Conservation (phyloP, 805 yeast genomes). For the Cyberlindnera maritima region DNA sequence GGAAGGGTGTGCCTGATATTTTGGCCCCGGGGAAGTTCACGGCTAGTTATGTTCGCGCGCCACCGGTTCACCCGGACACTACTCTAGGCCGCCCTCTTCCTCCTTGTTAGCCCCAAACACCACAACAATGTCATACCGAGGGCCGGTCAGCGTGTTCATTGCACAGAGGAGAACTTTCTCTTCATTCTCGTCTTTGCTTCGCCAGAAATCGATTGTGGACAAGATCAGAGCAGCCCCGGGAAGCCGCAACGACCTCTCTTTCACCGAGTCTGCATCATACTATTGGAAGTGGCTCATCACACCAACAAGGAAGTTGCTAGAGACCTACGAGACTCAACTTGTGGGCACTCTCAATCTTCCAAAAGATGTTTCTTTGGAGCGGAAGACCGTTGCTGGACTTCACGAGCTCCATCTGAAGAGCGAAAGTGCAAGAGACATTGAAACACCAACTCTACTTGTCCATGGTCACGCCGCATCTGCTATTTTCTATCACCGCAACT, state of each 20-base stretch:
- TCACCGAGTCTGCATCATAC: constrained; percentile 12
- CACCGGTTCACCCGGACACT: too few relatives aligned
- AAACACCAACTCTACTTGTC: constrained; percentile 49
- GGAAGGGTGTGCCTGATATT: neutral
- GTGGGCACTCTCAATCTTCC: constrained; percentile 15
- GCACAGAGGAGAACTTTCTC: constrained; percentile 2
- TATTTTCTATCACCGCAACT: constrained; percentile 75
- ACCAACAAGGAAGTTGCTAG: constrained; percentile 11
- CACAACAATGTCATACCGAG: neutral
- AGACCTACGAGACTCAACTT: constrained; percentile 20
- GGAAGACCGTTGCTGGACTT: constrained; percentile 17
- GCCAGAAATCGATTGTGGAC: constrained; percentile 14
- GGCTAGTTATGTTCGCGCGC: too few relatives aligned
- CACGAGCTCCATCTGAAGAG: constrained; percentile 29
- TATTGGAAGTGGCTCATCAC: constrained; percentile 22
- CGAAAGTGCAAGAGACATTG: constrained; percentile 12
- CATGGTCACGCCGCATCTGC: constrained; percentile 96
- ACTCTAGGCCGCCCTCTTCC: too few relatives aligned
- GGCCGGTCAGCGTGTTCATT: neutral
- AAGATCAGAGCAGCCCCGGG: constrained; percentile 16
- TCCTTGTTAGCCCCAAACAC: too few relatives aligned
- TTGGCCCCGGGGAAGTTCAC: neutral
- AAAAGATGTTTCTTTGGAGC: constrained; percentile 3
- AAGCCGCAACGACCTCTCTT: constrained; percentile 14
- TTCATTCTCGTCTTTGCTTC: neutral